Evolutionary conservation across 2,329 filamentous ascomycete genomes (phyloP).

Genomic region (Alternaria ventricosa): DNA sequence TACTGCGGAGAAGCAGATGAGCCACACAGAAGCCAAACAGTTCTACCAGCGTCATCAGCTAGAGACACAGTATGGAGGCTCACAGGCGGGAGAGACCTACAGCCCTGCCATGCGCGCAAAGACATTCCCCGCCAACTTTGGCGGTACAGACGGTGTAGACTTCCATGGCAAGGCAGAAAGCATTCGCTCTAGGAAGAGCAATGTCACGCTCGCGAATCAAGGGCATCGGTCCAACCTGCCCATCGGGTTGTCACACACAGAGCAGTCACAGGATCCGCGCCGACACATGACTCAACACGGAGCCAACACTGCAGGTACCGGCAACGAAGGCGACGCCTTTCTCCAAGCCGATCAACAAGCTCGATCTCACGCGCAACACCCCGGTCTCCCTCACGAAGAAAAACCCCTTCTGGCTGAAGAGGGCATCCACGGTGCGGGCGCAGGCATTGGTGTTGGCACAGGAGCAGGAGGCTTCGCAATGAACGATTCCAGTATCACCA

Average conservation of each 20-base stretch:
- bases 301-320: slow-evolving; percentile 15
- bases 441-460: slow-evolving; percentile 66
- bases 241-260: slow-evolving; percentile 37
- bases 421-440: slow-evolving; percentile 64
- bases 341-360: slow-evolving; percentile 58
- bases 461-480: slow-evolving; percentile 70
- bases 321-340: slow-evolving; percentile 37
- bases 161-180: slow-evolving; percentile 50
- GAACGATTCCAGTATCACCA: slow-evolving; percentile 78
- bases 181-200: slow-evolving; percentile 52
- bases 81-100: slow-evolving; percentile 47
- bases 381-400: slow-evolving; percentile 61
- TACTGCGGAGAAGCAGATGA: slow-evolving; percentile 91
- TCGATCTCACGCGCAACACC: slow-evolving; percentile 58
- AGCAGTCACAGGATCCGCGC: slow-evolving; percentile 37
- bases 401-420: slow-evolving; percentile 62
- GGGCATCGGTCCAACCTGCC: slow-evolving; percentile 34
- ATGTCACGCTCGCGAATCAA: slow-evolving; percentile 38
- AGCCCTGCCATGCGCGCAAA: slow-evolving; percentile 54
- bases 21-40: slow-evolving; percentile 90
- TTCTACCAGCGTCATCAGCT: slow-evolving; percentile 91
- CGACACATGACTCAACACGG: slow-evolving; percentile 24
- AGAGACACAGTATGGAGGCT: slow-evolving; percentile 58
- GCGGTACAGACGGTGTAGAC: slow-evolving; percentile 44
- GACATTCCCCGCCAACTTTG: slow-evolving; percentile 52